These are phyloP conservation scores for Candolleomyces aberdarensis DNA, from an alignment of 768 basidiomycete species.

Conservation along the genomic window DNA sequence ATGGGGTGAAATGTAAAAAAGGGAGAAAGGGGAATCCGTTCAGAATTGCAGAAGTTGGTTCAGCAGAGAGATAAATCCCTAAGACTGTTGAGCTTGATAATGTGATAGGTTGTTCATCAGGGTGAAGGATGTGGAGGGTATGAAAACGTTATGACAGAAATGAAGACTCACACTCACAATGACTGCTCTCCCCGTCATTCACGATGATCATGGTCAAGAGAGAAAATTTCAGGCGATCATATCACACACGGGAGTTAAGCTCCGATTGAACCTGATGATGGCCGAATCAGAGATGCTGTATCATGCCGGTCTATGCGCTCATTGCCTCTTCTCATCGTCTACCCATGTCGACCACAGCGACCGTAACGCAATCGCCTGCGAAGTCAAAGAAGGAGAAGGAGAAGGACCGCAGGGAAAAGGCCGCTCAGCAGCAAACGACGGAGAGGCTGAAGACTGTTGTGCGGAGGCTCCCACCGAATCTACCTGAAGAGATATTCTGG, in stretches of 20 bases:
- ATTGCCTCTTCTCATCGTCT: background rate
- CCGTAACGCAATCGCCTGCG: constrained; percentile 18
- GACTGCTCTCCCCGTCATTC: too few relatives aligned
- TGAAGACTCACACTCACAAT: background rate
- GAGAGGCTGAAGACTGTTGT: constrained; percentile 86
- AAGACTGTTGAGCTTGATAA: constrained; percentile 67
- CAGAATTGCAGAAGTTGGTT: constrained; percentile 62
- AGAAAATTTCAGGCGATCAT: too few relatives aligned
- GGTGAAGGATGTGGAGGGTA: constrained; percentile 2
- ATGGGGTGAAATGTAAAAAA: background rate
- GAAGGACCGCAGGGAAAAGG: constrained; percentile 29
- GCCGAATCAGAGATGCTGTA: background rate
- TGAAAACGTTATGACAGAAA: constrained; percentile 1
- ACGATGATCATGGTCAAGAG: too few relatives aligned
- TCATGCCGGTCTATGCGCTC: constrained; percentile 6
- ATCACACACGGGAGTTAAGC: constrained; percentile 13
- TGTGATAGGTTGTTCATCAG: constrained; percentile 57
- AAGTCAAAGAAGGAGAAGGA: constrained; percentile 35
- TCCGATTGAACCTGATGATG: constrained; percentile 18
- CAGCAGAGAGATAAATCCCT: constrained; percentile 45
- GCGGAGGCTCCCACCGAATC: constrained; percentile 83
- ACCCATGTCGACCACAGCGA: constrained; percentile 21
- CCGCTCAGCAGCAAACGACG: constrained; percentile 27
- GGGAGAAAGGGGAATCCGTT: constrained; percentile 19
- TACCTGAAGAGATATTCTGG: constrained; percentile 95